Evolutionary conservation across 192 early-diverging fungal genomes (phyloP).

Genomic region (Martensiomyces pterosporus): DNA sequence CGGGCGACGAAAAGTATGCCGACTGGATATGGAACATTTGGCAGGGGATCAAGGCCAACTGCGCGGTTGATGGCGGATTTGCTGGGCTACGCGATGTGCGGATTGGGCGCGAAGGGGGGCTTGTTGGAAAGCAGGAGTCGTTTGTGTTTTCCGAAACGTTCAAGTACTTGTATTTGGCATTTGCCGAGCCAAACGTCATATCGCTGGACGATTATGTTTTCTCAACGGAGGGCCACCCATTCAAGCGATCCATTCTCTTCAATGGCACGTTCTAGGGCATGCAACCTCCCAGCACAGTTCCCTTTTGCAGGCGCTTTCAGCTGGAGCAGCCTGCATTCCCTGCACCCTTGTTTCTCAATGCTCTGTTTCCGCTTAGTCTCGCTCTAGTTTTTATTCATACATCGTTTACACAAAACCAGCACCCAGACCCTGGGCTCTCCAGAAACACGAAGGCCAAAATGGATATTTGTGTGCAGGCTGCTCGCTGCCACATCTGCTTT

Average conservation of each 20-base stretch:
- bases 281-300: no score
- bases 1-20: constrained; percentile 80
- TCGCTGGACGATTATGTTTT: constrained; percentile 85
- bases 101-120: constrained; percentile 25
- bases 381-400: no score
- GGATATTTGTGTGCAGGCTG: no score
- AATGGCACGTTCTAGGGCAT: constrained; percentile 41
- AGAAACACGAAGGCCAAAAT: no score
- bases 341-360: no score
- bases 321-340: no score
- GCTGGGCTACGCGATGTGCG: constrained; percentile 53
- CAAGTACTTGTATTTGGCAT: constrained; percentile 93
- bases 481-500: no score
- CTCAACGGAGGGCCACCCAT: constrained; percentile 94
- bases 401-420: no score
- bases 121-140: constrained; percentile 52
- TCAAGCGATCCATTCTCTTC: constrained; percentile 47
- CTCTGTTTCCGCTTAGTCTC: no score
- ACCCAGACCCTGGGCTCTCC: no score
- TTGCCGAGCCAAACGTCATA: constrained; percentile 61
- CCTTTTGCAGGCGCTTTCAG: no score
- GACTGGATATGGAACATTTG: constrained; percentile 84
- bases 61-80: constrained; percentile 62
- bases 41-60: constrained; percentile 79
- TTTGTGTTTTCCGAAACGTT: constrained; percentile 95